phyloP scores from a whole-genome alignment of 1,139 yeast species.

The Candida pseudoviswanathii region DNA sequence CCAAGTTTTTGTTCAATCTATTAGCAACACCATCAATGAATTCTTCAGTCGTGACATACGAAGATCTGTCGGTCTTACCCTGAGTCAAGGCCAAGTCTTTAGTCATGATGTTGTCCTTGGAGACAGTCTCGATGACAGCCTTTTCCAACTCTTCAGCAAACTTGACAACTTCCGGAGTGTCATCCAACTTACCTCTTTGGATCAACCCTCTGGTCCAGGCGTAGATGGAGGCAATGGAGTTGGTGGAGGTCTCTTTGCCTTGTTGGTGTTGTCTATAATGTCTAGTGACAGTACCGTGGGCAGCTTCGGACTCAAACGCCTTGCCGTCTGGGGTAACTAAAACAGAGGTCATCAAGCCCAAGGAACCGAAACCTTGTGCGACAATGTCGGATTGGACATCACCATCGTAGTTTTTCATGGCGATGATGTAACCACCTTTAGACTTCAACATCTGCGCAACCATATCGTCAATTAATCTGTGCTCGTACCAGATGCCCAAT shows the following conservation, averaged over 20 bases:
- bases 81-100: constrained; percentile 90
- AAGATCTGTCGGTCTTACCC: constrained; percentile 78
- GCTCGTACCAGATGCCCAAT: constrained; percentile 90
- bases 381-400: constrained; percentile 96
- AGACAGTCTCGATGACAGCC: constrained; percentile 86
- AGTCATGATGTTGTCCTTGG: constrained; percentile 86
- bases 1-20: constrained; percentile 38
- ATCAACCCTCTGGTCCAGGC: constrained; percentile 95
- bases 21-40: constrained; percentile 76
- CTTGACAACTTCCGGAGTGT: constrained; percentile 77
- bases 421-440: constrained; percentile 91
- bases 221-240: constrained; percentile 95
- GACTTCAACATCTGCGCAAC: constrained; percentile 98
- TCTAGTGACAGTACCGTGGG: constrained; percentile 97
- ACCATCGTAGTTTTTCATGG: constrained; percentile 96
- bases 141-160: constrained; percentile 79
- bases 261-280: constrained; percentile 93
- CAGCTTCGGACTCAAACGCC: constrained; percentile 95
- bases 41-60: constrained; percentile 88
- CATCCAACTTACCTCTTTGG: constrained; percentile 88
- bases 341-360: constrained; percentile 95
- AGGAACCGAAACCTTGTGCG: constrained; percentile 96
- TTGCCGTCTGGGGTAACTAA: constrained; percentile 93
- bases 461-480: constrained; percentile 96
- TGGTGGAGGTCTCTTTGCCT: constrained; percentile 97